Conservation (phyloP, 2,329 filamentous ascomycete species). For the Aschersonia sp. region DNA sequence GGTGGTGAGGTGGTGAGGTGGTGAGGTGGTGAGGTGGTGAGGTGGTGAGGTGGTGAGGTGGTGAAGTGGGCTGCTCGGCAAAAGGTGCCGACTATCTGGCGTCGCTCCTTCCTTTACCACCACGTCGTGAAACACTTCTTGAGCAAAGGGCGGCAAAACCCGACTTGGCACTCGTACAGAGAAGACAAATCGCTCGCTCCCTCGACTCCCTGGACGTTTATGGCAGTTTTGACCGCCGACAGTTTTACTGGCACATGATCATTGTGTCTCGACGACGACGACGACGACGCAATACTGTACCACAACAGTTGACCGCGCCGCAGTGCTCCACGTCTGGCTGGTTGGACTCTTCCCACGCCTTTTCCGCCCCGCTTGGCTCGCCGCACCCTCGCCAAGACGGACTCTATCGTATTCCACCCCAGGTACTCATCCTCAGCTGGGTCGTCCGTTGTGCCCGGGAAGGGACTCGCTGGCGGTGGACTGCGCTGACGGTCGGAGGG, state of each 20-base stretch:
- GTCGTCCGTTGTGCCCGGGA: too few species aligned
- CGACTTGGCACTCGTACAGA: too few species aligned
- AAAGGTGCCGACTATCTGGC: not conserved
- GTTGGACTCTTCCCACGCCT: too few species aligned
- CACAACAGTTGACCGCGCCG: too few species aligned
- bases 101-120: not conserved
- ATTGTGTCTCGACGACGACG: too few species aligned
- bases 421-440: not conserved
- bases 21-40: too few species aligned
- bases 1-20: too few species aligned
- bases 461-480: not conserved
- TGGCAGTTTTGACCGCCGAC: not conserved
- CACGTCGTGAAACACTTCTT: not conserved
- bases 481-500: not conserved
- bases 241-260: not conserved
- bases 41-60: too few species aligned
- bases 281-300: too few species aligned
- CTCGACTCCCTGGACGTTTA: not conserved
- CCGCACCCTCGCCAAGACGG: not conserved
- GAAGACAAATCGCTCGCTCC: not conserved
- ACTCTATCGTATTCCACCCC: too few species aligned
- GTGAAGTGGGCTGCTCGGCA: not conserved
- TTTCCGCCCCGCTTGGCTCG: not conserved
- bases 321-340: too few species aligned
- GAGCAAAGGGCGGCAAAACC: not conserved